Evolutionary conservation across 176 grass and related monocot genomes (phyloP), one percentile per base, ranked within the genome.

Genomic region (Bolboschoenus planiculmis): DNA sequence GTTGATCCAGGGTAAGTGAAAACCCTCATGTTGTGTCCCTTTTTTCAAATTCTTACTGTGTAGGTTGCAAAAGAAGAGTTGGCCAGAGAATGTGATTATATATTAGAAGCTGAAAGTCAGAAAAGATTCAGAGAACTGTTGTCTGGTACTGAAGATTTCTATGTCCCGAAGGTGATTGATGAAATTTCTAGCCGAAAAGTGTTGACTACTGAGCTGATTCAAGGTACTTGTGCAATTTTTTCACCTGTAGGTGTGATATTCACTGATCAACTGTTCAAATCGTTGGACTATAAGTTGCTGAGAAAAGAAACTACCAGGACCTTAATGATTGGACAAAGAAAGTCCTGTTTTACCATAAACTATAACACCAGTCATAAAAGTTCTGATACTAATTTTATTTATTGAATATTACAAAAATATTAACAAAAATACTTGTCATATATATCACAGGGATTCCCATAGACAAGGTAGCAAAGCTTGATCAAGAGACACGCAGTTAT

Each of bases 61-160:
- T 85, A 95, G 96, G 96, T 98, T 51, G 96, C 96, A 85, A 98
- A 98, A 78, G 66, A 85, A 80, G 96, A 98, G 65, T 85, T 98
- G 56, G 85, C 96, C 80, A 86, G 92, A 59, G 92, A 98, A 90
- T 98, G 96, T 83, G 89, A 98, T 90, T 98, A 95, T 88, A 71
- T 93, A 47, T 82, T 95, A 88, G 96, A 98, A 95, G 96, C 96
- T 47, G 57, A 53, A 82, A 95, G 88, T 86, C 96, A 98, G 83
- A 98, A 93, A 78, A 70, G 79, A 81, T 98, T 95, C 76, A 89
- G 85, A 87, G 92, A 95, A 30, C 75, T 95, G 16, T 48, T 98
- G 83, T 91, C 84, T 68, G 82, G 87, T 85, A 87, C 47, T 70
- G 87, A 88, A 85, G 90, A 85, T n/a, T 95, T 90, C 87, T 86